Evolutionary conservation across 352 stramenopile genomes (phyloP).

Genomic region (Globisporangium heterothallicum): DNA sequence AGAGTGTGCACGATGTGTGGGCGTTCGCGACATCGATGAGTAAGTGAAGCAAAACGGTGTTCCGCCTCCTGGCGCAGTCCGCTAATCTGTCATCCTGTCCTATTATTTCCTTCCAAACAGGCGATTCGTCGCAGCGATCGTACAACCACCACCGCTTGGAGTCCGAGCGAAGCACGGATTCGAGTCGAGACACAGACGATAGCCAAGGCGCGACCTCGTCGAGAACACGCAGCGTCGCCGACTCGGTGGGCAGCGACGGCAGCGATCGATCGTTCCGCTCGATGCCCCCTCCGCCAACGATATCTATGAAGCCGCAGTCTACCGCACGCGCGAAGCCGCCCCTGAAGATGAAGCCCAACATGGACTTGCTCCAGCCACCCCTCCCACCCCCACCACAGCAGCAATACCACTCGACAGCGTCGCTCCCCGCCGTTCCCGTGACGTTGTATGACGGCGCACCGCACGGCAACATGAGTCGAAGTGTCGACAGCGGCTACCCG

Average conservation of each 20-base stretch:
- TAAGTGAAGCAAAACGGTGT: conserved; percentile 5
- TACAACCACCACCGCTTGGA: conserved; percentile 9
- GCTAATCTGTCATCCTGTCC: no score
- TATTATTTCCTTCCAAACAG: background rate
- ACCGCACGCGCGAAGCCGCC: no score
- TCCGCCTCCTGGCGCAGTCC: no score
- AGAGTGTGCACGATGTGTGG: conserved; percentile 34
- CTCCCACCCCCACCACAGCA: background rate
- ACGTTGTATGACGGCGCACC: conserved; percentile 7
- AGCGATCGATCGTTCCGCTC: conserved; percentile 17
- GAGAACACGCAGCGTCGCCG: conserved; percentile 4
- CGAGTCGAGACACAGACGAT: conserved; percentile 26
- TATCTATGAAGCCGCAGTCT: conserved; percentile 10
- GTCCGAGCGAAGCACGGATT: conserved; percentile 18
- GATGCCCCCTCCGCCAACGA: conserved; percentile 12
- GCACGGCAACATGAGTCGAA: conserved; percentile 1
- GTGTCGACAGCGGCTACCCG: conserved; percentile 1
- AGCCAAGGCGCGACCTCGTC: conserved; percentile 10
- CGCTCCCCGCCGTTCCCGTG: background rate
- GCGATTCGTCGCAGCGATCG: conserved; percentile 9
- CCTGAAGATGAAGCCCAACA: conserved; percentile 9
- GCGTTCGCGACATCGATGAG: conserved; percentile 35
- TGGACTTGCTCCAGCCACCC: conserved; percentile 9
- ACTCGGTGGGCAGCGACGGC: conserved; percentile 9
- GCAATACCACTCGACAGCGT: background rate